Percentiles rank a stretch among this genome's conserved stretches.
Evolutionary conservation across 768 basidiomycete genomes (phyloP).

Genomic region (Strobilomyces dryophilus): DNA sequence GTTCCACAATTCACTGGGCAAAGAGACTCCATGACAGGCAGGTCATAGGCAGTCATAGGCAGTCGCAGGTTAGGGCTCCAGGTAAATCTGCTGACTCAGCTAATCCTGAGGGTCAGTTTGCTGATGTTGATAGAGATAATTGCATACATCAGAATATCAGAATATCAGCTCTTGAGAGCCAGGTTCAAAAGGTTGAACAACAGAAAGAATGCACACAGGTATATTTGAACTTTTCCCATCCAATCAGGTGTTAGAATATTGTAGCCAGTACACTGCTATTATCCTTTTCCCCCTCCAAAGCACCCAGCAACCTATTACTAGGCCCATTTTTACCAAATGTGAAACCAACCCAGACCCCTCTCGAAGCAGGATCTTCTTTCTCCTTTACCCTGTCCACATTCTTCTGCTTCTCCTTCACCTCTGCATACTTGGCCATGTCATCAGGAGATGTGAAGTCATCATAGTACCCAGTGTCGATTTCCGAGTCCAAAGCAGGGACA

Average conservation of each 20-base stretch:
- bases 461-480: conserved; percentile 93
- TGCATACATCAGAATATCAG: no score
- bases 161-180: no score
- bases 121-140: no score
- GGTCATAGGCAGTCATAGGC: no score
- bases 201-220: no score
- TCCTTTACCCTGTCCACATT: conserved; percentile 92
- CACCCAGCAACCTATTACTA: conserved; percentile 34
- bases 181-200: no score
- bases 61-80: no score
- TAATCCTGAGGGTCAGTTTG: no score
- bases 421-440: conserved; percentile 99
- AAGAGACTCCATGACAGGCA: no score
- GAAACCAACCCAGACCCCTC: conserved; percentile 90
- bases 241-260: conserved; percentile 42
- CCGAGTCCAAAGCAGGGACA: conserved; percentile 90
- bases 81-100: no score
- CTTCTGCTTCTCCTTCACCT: conserved; percentile 94
- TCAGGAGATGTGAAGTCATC: conserved; percentile 85
- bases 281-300: conserved; percentile 37
- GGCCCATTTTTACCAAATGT: conserved; percentile 89
- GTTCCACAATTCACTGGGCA: no score
- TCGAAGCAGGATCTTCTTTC: conserved; percentile 65
- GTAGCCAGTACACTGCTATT: conserved; percentile 50
- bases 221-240: not conserved